A percentile compares a stretch with the other conserved stretches of the same genome.
Conservation (phyloP, 805 yeast species). For the Nakazawaea anatomiae region DNA sequence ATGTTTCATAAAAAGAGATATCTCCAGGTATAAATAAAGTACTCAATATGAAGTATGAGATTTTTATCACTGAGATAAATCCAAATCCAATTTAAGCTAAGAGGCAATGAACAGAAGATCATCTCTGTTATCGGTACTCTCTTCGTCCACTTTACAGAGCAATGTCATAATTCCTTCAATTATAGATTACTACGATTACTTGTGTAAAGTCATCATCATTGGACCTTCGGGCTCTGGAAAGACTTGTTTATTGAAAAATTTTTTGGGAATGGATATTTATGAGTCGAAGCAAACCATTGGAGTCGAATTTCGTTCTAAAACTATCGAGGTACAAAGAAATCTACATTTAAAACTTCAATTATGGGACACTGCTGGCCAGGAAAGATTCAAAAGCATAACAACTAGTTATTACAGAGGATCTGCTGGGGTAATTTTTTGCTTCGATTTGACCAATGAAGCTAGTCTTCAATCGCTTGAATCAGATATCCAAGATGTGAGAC, state of each 20-base stretch:
- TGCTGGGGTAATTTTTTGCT: conserved; percentile 30
- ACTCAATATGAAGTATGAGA: too few relatives aligned
- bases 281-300: conserved; percentile 32
- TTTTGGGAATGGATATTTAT: conserved; percentile 20
- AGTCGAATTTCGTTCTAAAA: conserved; percentile 30
- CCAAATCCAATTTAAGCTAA: too few relatives aligned
- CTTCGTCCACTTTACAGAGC: conserved; percentile 8
- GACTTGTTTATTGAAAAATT: conserved; percentile 34
- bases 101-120: conserved; percentile 1
- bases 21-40: too few relatives aligned
- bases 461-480: conserved; percentile 23
- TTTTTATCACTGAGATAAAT: too few relatives aligned
- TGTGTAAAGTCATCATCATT: conserved; percentile 34
- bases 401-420: conserved; percentile 32
- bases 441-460: conserved; percentile 22
- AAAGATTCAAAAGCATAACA: conserved; percentile 30
- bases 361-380: conserved; percentile 34
- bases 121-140: conserved; percentile 4
- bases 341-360: conserved; percentile 21
- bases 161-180: neutral
- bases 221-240: conserved; percentile 40
- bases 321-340: conserved; percentile 17
- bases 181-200: conserved; percentile 25
- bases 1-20: too few relatives aligned
- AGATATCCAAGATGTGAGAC: conserved; percentile 24